Evolutionary conservation across 352 stramenopile genomes (phyloP).

Genomic region (Globisporangium barbulae): DNA sequence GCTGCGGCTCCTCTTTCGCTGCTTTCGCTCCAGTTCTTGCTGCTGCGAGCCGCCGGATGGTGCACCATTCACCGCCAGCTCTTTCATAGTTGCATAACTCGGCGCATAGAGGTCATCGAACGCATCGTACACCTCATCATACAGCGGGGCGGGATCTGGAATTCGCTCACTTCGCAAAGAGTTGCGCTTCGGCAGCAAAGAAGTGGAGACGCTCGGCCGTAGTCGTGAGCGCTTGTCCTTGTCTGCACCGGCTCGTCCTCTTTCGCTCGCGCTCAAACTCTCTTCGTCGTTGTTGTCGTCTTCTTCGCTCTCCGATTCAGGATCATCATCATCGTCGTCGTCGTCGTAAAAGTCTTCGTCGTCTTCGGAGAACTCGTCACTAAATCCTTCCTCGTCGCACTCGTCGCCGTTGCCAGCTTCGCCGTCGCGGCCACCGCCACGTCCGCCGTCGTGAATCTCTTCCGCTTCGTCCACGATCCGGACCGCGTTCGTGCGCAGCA

Average conservation of each 20-base stretch:
- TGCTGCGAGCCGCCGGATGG: not conserved
- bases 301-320: slow-evolving; percentile 23
- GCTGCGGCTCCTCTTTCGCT: slow-evolving; percentile 17
- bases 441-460: slow-evolving; percentile 1
- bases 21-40: slow-evolving; percentile 14
- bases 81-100: slow-evolving; percentile 5
- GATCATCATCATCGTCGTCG: slow-evolving; percentile 18
- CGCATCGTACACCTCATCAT: slow-evolving; percentile 51
- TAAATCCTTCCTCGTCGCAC: slow-evolving; percentile 26
- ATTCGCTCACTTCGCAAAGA: slow-evolving; percentile 19
- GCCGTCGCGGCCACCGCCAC: slow-evolving; percentile 17
- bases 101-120: slow-evolving; percentile 57
- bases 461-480: slow-evolving; percentile 26
- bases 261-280: slow-evolving; percentile 5
- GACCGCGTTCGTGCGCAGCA: slow-evolving; percentile 62
- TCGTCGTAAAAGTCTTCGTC: slow-evolving; percentile 34
- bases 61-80: not conserved
- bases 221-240: slow-evolving; percentile 9
- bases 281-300: slow-evolving; percentile 18
- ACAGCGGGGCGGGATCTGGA: slow-evolving; percentile 20
- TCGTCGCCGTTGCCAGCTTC: slow-evolving; percentile 22
- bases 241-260: slow-evolving; percentile 1
- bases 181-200: slow-evolving; percentile 14
- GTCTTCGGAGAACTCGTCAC: slow-evolving; percentile 25
- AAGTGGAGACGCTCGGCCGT: slow-evolving; percentile 2